Percentiles rank a stretch among this genome's conserved stretches.
These are phyloP conservation scores for Tuber magnatum DNA, from an alignment of 495 filamentous ascomycete species.

Conservation along the genomic window DNA sequence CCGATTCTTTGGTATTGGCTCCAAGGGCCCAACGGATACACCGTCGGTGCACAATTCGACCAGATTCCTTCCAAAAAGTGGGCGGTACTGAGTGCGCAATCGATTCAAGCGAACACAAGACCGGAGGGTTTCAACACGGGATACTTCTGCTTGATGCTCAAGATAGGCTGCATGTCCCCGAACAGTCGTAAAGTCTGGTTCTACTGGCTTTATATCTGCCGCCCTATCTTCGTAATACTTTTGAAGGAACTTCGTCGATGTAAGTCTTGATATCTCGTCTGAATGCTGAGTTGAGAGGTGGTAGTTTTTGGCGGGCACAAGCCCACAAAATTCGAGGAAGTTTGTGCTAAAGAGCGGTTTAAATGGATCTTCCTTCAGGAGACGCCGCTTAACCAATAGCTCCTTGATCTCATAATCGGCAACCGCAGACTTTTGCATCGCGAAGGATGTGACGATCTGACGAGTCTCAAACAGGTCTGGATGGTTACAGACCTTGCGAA, in stretches of 20 bases:
- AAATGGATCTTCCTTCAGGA: slow-evolving; percentile 61
- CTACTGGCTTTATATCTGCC: slow-evolving; percentile 46
- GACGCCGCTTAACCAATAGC: slow-evolving; percentile 57
- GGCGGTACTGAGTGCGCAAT: slow-evolving; percentile 69
- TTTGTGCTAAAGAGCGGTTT: slow-evolving; percentile 47
- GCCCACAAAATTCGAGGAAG: slow-evolving; percentile 71
- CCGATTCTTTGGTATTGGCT: slow-evolving; percentile 50
- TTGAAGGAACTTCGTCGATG: slow-evolving; percentile 50
- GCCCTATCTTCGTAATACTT: slow-evolving; percentile 25
- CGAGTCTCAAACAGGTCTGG: slow-evolving; percentile 97
- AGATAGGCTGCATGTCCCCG: slow-evolving; percentile 63
- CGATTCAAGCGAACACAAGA: slow-evolving; percentile 74
- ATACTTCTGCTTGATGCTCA: slow-evolving; percentile 62
- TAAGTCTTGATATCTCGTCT: slow-evolving; percentile 57
- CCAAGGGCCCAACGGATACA: slow-evolving; percentile 49
- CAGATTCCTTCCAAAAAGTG: slow-evolving; percentile 70
- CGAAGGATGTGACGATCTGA: slow-evolving; percentile 94
- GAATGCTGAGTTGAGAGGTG: slow-evolving; percentile 54
- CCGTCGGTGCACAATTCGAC: slow-evolving; percentile 64
- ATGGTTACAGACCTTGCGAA: slow-evolving; percentile 97
- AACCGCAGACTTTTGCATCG: slow-evolving; percentile 76
- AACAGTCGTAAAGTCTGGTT: slow-evolving; percentile 55
- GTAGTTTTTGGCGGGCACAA: slow-evolving; percentile 68
- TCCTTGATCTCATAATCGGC: slow-evolving; percentile 74
- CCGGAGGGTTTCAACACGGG: slow-evolving; percentile 69